A percentile compares a stretch with the other conserved stretches of the same genome.
Conservation (phyloP, 495 filamentous ascomycete genomes). For the Aspergillus homomorphus region DNA sequence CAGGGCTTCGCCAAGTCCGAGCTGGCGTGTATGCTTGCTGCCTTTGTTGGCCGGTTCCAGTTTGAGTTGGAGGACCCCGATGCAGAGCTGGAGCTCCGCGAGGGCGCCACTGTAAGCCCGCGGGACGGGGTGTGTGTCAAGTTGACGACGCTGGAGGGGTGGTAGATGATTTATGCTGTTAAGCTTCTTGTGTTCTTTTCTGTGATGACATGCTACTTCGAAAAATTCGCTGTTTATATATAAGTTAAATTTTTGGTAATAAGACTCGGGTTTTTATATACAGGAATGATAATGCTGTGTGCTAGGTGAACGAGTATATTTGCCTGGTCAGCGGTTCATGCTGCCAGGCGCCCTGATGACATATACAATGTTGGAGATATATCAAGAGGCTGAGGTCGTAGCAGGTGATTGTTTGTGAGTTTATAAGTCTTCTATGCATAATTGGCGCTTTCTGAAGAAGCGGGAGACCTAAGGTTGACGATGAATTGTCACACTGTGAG, state of each 20-base stretch:
- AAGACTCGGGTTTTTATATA: neutral
- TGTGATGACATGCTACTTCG: neutral
- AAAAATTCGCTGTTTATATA: neutral
- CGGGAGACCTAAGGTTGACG: no score
- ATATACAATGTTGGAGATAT: no score
- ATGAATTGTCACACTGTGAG: no score
- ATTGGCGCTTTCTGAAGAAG: no score
- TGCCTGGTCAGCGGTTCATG: no score
- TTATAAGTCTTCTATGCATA: no score
- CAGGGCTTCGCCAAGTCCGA: slow-evolving; percentile 78
- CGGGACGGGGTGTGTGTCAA: slow-evolving; percentile 60
- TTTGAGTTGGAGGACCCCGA: slow-evolving; percentile 60
- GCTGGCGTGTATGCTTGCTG: slow-evolving; percentile 77
- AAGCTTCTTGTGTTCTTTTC: neutral
- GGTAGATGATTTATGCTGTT: no score
- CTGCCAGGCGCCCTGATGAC: no score
- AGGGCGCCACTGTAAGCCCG: slow-evolving; percentile 61
- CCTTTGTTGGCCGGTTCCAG: slow-evolving; percentile 66
- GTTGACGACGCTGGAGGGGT: slow-evolving; percentile 61
- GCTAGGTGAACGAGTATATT: neutral
- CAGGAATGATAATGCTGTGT: neutral
- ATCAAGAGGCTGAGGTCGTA: no score
- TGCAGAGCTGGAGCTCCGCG: slow-evolving; percentile 55
- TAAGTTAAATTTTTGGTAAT: neutral
- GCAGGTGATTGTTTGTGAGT: no score